phyloP scores from a whole-genome alignment of 108 stramenopile genomes.

The Schizochytrium sp. region DNA sequence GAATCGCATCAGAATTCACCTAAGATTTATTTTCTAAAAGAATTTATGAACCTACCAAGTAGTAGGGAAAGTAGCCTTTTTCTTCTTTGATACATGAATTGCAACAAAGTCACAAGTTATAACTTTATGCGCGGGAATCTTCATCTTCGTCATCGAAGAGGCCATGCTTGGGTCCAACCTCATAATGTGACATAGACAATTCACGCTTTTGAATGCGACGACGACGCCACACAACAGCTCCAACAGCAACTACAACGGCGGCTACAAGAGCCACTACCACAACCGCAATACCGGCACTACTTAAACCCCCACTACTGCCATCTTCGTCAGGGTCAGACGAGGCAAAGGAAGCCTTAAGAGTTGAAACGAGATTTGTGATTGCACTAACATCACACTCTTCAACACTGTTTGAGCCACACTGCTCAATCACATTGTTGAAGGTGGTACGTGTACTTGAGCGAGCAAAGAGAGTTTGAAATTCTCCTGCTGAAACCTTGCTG shows the following conservation, averaged over 20 bases:
- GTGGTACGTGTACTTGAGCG: background rate
- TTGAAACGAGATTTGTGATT: background rate
- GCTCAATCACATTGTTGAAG: background rate
- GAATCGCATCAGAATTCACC: no score
- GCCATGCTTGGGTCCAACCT: no score
- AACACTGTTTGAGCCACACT: background rate
- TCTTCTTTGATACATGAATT: no score
- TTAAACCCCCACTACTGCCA: background rate
- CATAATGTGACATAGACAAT: no score
- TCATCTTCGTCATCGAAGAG: no score
- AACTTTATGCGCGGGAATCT: no score
- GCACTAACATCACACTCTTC: background rate
- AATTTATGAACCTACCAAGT: no score
- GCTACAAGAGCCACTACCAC: background rate
- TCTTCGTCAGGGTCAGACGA: background rate
- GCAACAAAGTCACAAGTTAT: no score
- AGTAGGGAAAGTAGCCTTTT: no score
- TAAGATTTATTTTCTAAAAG: no score
- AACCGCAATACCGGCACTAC: background rate
- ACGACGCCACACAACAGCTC: background rate
- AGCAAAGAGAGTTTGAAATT: conserved; percentile 32
- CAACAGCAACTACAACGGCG: background rate
- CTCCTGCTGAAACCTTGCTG: background rate
- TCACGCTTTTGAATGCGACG: background rate
- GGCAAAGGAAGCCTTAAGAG: conserved; percentile 31